Conservation (phyloP, 2,329 filamentous ascomycete genomes). For the Paramyrothecium roridum region DNA sequence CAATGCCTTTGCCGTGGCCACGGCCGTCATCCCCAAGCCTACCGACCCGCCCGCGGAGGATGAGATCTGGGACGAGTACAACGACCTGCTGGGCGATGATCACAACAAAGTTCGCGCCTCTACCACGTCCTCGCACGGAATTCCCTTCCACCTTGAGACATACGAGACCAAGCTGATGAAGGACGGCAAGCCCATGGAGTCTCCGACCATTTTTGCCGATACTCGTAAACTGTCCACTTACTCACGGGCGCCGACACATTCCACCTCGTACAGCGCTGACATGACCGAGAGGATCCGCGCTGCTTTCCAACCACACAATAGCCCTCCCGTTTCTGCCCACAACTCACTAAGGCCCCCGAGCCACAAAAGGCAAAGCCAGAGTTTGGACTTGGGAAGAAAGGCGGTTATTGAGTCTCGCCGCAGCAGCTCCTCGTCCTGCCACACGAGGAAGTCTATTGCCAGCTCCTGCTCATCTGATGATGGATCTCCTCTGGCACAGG, state of each 20-base stretch:
- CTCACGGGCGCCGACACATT: conserved; percentile 34
- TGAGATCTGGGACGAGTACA: conserved; percentile 92
- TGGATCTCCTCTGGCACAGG: conserved; percentile 63
- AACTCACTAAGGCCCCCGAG: conserved; percentile 35
- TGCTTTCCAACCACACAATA: conserved; percentile 39
- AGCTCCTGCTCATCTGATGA: conserved; percentile 50
- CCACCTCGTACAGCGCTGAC: conserved; percentile 53
- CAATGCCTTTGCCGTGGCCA: conserved; percentile 55
- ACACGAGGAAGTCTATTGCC: conserved; percentile 36
- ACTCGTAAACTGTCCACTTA: conserved; percentile 25
- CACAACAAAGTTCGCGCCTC: conserved; percentile 43
- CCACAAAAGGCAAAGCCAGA: conserved; percentile 16
- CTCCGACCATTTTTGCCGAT: conserved; percentile 40
- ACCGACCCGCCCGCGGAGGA: conserved; percentile 69
- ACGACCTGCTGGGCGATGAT: conserved; percentile 72
- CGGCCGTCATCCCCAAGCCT: conserved; percentile 62
- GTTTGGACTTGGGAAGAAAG: conserved; percentile 17
- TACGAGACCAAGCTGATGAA: conserved; percentile 36
- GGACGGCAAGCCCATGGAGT: conserved; percentile 36
- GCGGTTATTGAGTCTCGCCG: conserved; percentile 24
- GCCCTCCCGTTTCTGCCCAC: conserved; percentile 40
- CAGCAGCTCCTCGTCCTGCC: conserved; percentile 27
- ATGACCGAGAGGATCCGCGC: conserved; percentile 51
- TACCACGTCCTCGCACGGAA: conserved; percentile 52
- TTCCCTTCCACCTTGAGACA: conserved; percentile 54